Evolutionary conservation across 148 eudicot genomes (phyloP), one percentile per base, ranked within the genome.

Genomic region (Silene conica): DNA sequence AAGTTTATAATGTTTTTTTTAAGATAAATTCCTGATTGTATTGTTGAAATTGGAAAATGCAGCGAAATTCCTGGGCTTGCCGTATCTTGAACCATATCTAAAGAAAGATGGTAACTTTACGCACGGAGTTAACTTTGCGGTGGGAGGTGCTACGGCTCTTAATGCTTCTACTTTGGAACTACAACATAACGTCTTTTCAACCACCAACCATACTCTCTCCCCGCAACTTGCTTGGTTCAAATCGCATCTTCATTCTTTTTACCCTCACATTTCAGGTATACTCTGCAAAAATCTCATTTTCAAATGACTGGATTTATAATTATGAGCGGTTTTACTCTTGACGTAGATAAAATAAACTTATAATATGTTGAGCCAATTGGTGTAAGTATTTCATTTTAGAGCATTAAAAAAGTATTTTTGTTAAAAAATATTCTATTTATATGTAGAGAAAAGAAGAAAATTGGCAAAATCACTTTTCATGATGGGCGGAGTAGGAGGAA

Each of bases 401-500:
- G 12, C 12, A 48, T 48, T 48, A 1, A 31, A 31, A 31, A 31
- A 31, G 34, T 48, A 48, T 48, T 48, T 48, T 8, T n/a, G n/a
- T n/a, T n/a, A n/a, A n/a, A n/a, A n/a, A n/a, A n/a, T n/a, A n/a
- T n/a, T 50, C 16, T 50, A 50, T 50, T 50, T 50, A 13, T 13
- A 50, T 4, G 5, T 25, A 25, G 38, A 26, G 38, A 62, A 3
- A 26, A 62, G 26, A 38, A 19, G 26, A 23, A 66, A 58, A 55
- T 71, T 83, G 14, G 8, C 63, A 43, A 68, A 67, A 3, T 72
- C 84, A 12, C 66, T 83, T 38, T 34, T 83, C 45, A 12, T 83
- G 14, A 45, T 80, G 66, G 86, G 86, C 19, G 86, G 78, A 69
- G 75, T 83, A 1, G 86, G 86, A 52, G 84, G 86, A 31, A 83